Base-by-base conservation (phyloP, 2,329 filamentous ascomycete species). In the Alternaria consortialis region DNA sequence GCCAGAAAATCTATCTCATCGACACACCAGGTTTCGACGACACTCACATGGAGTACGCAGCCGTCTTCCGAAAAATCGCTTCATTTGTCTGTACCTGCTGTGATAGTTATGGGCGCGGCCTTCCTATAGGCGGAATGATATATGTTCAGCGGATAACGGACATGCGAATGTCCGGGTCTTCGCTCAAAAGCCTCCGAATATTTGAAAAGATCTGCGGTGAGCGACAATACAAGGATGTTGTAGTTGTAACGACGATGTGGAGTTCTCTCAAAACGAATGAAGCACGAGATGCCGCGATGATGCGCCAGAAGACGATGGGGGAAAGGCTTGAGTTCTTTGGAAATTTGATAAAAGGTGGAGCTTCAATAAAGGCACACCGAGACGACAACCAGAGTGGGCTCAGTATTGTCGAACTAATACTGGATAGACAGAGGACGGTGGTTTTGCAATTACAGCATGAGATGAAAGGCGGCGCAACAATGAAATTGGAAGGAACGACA, bases 11-110 rank as follows among this genome's bases (percentile, higher is more conserved):
- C 13, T 61, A 46, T 32, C 68, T 83, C 13, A 76, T 84, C 59
- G 83, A 84, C 62, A 84, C 82, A 0, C 82, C 83, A 0, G 83
- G 83, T 1, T 84, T 85, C 62, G 77, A 82, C 31, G 82, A 84
- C 55, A 84, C 81, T 0, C 67, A 74, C 46, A 66, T 77, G 20
- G 77, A 74, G 7, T 81, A 84, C 48, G 74, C 76, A 7, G 79
- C 82, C 31, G 76, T 84, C 0, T 74, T 84, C 1, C 56, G 71
- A 20, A 68, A 79, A 29, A 81, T 84, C 25, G 79, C 80, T 1
- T 69, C 71, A 7, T 83, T 77, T 64, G 72, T 84, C 74, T 0
- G 81, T 79, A 15, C 70, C 77, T 50, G 73, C 73, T 47, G 44
- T 27, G 44, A 47, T 20, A 27, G n/a, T 11, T 32, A 47, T 47